Evolutionary conservation across 2,329 filamentous ascomycete genomes (phyloP).

Genomic region (Fonsecaea multimorphosa): DNA sequence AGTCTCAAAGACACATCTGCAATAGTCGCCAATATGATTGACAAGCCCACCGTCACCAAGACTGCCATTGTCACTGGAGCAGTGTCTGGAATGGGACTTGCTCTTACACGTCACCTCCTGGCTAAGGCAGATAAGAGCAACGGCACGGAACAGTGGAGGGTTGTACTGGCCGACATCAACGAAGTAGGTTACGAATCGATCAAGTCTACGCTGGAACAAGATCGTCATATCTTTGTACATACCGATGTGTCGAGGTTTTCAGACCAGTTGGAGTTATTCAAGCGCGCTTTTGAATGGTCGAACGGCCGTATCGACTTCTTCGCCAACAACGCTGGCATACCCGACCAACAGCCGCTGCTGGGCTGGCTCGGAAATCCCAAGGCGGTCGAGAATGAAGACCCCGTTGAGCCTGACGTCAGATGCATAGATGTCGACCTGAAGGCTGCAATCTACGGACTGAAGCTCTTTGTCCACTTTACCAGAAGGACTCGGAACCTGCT

Average conservation of each 20-base stretch:
- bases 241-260: constrained; percentile 60
- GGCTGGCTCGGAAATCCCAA: not conserved
- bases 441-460: constrained; percentile 45
- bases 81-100: constrained; percentile 66
- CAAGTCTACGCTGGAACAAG: constrained; percentile 17
- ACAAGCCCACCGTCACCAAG: not conserved
- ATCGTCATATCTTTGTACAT: constrained; percentile 45
- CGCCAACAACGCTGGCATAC: constrained; percentile 63
- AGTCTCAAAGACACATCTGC: not conserved
- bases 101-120: constrained; percentile 60
- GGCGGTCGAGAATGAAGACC: constrained; percentile 21
- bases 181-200: constrained; percentile 12
- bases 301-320: constrained; percentile 55
- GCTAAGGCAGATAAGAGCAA: constrained; percentile 31
- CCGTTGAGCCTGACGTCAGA: constrained; percentile 43
- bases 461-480: constrained; percentile 48
- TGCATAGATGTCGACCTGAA: constrained; percentile 45
- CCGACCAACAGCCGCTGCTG: constrained; percentile 44
- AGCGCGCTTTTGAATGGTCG: constrained; percentile 50
- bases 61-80: constrained; percentile 52
- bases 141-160: constrained; percentile 55
- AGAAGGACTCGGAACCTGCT: constrained; percentile 32
- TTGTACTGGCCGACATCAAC: constrained; percentile 63
- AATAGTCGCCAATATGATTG: not conserved
- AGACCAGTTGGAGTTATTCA: constrained; percentile 59